These are phyloP conservation scores for Puccinellia tenuiflora DNA, from an alignment of 176 grass and related monocot species.

Conservation along the genomic window DNA sequence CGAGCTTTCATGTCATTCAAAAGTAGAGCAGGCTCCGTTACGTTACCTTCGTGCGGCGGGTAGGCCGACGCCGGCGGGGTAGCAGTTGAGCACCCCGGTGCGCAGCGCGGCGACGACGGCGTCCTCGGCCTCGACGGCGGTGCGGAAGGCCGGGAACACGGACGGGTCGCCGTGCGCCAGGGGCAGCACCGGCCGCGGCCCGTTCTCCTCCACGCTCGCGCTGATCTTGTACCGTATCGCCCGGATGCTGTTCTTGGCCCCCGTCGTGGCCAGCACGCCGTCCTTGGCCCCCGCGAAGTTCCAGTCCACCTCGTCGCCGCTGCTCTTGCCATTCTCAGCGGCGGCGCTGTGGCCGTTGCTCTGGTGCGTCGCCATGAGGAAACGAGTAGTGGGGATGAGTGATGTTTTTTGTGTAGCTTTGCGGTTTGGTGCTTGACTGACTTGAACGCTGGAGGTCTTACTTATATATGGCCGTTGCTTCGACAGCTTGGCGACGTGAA, in stretches of 20 bases:
- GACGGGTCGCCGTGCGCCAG: slow-evolving; percentile 60
- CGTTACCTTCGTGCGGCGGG: slow-evolving; percentile 41
- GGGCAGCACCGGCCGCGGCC: slow-evolving; percentile 36
- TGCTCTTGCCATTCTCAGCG: neutral
- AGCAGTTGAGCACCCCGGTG: slow-evolving; percentile 45
- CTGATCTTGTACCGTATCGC: slow-evolving; percentile 47
- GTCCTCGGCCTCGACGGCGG: slow-evolving; percentile 39
- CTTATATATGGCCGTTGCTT: neutral
- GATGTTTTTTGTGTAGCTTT: neutral
- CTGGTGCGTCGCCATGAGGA: neutral
- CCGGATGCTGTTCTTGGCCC: slow-evolving; percentile 40
- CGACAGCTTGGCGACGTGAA: neutral
- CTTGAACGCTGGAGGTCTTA: neutral
- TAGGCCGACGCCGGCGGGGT: slow-evolving; percentile 45
- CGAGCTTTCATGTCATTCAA: too few relatives aligned
- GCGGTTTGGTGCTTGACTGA: neutral
- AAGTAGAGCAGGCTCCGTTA: too few relatives aligned
- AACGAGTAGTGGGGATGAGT: neutral
- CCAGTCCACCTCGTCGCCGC: neutral
- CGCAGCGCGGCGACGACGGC: slow-evolving; percentile 44
- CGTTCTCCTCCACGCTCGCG: slow-evolving; percentile 33
- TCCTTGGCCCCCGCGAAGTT: slow-evolving; percentile 28
- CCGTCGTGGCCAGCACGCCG: neutral
- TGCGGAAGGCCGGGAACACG: slow-evolving; percentile 46
- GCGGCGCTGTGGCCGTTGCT: neutral